Percentiles rank a stretch among this genome's conserved stretches.
Conservation (phyloP, 768 basidiomycete genomes). For the Tricholoma furcatifolium region DNA sequence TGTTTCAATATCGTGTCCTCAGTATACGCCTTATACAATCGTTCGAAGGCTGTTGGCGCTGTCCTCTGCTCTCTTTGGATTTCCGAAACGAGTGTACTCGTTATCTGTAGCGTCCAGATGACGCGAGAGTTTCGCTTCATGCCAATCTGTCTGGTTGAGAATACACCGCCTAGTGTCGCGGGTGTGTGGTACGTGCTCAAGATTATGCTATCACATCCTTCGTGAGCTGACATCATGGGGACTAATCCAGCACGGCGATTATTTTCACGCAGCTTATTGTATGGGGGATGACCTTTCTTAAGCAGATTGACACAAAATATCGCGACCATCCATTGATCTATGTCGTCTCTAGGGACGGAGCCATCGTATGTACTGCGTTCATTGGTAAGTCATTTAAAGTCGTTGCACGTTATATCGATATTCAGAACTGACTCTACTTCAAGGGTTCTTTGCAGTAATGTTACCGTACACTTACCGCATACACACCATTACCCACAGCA, state of each 20-base stretch:
- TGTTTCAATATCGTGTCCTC: not conserved
- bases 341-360: not conserved
- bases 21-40: conserved; percentile 5
- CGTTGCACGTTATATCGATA: not conserved
- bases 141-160: not conserved
- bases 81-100: not conserved
- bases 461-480: conserved; percentile 4
- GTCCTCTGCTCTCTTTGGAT: not conserved
- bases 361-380: not conserved
- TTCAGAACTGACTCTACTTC: too few species aligned
- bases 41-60: not conserved
- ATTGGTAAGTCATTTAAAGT: not conserved
- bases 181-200: not conserved
- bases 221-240: not conserved
- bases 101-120: not conserved
- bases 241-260: not conserved
- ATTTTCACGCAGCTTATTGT: not conserved
- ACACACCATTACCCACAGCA: not conserved
- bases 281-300: not conserved
- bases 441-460: not conserved
- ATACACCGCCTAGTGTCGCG: not conserved
- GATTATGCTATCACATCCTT: not conserved
- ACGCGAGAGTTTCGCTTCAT: not conserved
- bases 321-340: not conserved
- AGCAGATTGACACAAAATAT: not conserved